Conservation (phyloP, 805 yeast species). For the Candida michaelii region DNA sequence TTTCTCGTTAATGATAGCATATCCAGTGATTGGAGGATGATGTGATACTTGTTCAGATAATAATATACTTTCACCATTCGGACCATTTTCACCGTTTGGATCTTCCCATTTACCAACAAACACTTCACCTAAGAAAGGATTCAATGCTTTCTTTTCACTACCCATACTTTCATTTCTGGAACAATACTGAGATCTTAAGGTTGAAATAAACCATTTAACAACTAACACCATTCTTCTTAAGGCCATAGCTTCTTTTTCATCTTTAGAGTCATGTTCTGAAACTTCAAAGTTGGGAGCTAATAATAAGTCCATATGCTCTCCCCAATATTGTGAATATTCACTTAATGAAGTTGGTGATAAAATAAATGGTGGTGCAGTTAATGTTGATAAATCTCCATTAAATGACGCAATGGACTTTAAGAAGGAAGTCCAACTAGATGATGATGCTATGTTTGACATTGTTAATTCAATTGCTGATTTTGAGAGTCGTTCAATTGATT, state of each 20-base stretch:
- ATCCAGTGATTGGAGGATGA: slow-evolving; percentile 98
- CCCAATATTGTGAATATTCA: slow-evolving; percentile 96
- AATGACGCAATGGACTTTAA: slow-evolving; percentile 87
- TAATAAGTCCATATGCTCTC: slow-evolving; percentile 83
- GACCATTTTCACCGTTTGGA: slow-evolving; percentile 36
- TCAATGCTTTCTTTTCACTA: slow-evolving; percentile 94
- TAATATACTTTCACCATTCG: slow-evolving; percentile 73
- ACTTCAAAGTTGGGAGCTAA: slow-evolving; percentile 63
- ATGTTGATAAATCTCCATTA: slow-evolving; percentile 88
- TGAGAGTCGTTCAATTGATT: too few species aligned
- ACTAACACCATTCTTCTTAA: slow-evolving; percentile 77
- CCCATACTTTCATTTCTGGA: slow-evolving; percentile 90
- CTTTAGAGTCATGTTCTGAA: slow-evolving; percentile 34
- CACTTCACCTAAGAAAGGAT: slow-evolving; percentile 93
- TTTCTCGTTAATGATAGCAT: slow-evolving; percentile 72
- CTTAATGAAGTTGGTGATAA: slow-evolving; percentile 83
- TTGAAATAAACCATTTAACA: slow-evolving; percentile 86
- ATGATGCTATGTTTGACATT: slow-evolving; percentile 22
- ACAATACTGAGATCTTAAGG: slow-evolving; percentile 90
- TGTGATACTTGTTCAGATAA: slow-evolving; percentile 93
- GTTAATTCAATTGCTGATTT: background rate
- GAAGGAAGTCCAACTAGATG: slow-evolving; percentile 82
- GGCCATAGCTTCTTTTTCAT: slow-evolving; percentile 43
- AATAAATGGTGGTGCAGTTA: slow-evolving; percentile 97
- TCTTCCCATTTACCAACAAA: slow-evolving; percentile 88